A percentile compares a stretch with the other conserved stretches of the same genome.
phyloP scores from a whole-genome alignment of 1,284 basidiomycete species.

The Taiwanofungus camphoratus region DNA sequence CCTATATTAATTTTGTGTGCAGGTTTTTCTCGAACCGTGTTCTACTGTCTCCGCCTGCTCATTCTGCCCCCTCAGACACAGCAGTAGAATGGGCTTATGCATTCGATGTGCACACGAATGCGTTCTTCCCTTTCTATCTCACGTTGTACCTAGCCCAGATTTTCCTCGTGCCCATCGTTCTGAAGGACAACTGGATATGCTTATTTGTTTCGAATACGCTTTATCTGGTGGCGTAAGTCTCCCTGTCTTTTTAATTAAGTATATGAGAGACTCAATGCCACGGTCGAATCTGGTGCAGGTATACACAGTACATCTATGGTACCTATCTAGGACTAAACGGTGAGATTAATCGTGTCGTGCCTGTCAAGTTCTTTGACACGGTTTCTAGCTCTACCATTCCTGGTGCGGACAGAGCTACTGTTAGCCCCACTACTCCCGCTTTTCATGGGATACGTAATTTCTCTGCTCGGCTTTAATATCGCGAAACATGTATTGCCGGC shows the following conservation, averaged over 20 bases:
- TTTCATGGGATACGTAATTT: slow-evolving; percentile 79
- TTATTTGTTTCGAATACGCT: slow-evolving; percentile 89
- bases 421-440: slow-evolving; percentile 82
- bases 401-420: slow-evolving; percentile 81
- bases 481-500: slow-evolving; percentile 69
- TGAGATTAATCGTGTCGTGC: slow-evolving; percentile 24
- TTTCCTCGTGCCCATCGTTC: slow-evolving; percentile 76
- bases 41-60: slow-evolving; percentile 68
- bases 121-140: slow-evolving; percentile 90
- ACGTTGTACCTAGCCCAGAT: slow-evolving; percentile 84
- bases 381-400: slow-evolving; percentile 76
- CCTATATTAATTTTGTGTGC: neutral
- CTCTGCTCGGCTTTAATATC: slow-evolving; percentile 86
- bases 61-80: slow-evolving; percentile 67
- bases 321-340: slow-evolving; percentile 86
- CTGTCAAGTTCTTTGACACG: neutral
- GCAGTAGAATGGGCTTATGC: slow-evolving; percentile 88
- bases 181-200: slow-evolving; percentile 85
- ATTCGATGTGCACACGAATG: slow-evolving; percentile 92
- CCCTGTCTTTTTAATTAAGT: slow-evolving; percentile 1
- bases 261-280: neutral
- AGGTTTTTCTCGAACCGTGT: slow-evolving; percentile 71
- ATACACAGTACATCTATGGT: slow-evolving; percentile 87
- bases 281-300: slow-evolving; percentile 40
- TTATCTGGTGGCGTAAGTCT: slow-evolving; percentile 75